Evolutionary conservation across 495 filamentous ascomycete genomes (phyloP), one percentile per base, ranked within the genome.

Genomic region (Hypoxylon lienhwacheense): DNA sequence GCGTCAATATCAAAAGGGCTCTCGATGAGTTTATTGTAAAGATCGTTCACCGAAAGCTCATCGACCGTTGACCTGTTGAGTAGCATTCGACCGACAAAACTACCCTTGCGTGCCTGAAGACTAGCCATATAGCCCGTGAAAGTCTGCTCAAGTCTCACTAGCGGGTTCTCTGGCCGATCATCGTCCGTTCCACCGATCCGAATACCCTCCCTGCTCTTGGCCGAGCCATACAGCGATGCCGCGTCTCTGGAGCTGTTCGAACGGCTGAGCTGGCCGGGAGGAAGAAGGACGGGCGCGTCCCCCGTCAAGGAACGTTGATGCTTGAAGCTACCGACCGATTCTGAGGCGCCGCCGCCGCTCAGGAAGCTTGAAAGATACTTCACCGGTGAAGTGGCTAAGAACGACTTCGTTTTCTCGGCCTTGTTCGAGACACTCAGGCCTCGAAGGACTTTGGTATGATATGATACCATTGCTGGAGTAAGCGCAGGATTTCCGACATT

Each of bases 1-100:
- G 83, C 74, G 42, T 95, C 83, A 32, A 87, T 73, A 53, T 85
- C 87, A 40, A 78, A 84, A 0, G 90, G 88, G 55, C 88, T 84
- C 68, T 95, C 90, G 31, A 96, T 78, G 22, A 96, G 77, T 24
- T 81, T 75, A 61, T 96, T 96, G 72, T 95, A 96, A n/a, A 96
- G 75, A 55, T 95, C 90, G 65, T 96, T 95, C 42, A 95, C 85
- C 1, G 78, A 73, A 12, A 91, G 79, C 55, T 91, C 87, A 55
- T 95, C 88, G 3, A 85, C 88, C 19, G 77, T 69, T 16, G 81
- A 81, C 59, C 91, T 78, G 63, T 78, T 83, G 35, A 88, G 81
- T 17, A 96, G 74, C 12, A 81, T 81, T 36, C 83, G 81, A 21
- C 88, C 91, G 43, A 93, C 79, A 36, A 96, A 85, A 64, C 90